These are phyloP conservation scores for Rhodotorula mucilaginosa DNA, from an alignment of 1,284 basidiomycete species.

Conservation along the genomic window DNA sequence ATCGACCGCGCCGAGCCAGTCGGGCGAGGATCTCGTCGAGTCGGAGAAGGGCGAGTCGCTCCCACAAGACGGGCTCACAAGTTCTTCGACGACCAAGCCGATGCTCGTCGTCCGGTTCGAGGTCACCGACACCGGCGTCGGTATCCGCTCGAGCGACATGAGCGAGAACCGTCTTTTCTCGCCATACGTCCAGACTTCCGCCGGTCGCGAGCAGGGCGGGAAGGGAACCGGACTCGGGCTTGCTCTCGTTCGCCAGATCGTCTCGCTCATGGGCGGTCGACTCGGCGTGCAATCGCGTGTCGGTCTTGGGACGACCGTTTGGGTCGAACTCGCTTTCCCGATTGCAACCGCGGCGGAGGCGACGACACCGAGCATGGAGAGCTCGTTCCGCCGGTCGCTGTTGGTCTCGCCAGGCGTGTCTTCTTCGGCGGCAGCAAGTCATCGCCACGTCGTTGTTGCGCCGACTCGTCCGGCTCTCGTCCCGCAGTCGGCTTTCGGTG, in stretches of 20 bases:
- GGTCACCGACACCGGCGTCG: slow-evolving; percentile 74
- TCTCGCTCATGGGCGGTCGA: slow-evolving; percentile 75
- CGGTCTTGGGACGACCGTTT: slow-evolving; percentile 60
- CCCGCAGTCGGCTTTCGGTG: too few species aligned
- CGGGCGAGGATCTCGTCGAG: not conserved
- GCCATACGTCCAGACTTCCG: slow-evolving; percentile 50
- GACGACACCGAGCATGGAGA: too few species aligned
- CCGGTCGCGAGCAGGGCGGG: slow-evolving; percentile 68
- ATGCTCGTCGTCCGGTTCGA: slow-evolving; percentile 67
- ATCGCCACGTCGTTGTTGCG: too few species aligned
- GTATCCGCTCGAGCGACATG: slow-evolving; percentile 69
- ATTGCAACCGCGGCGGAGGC: slow-evolving; percentile 12
- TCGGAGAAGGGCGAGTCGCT: slow-evolving; percentile 4
- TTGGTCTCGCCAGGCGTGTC: not conserved
- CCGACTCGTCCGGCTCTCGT: too few species aligned
- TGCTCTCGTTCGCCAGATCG: slow-evolving; percentile 81
- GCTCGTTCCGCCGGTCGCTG: not conserved
- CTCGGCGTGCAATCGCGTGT: slow-evolving; percentile 58
- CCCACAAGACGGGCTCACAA: slow-evolving; percentile 26
- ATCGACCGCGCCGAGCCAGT: not conserved
- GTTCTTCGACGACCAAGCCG: slow-evolving; percentile 35
- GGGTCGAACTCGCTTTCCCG: slow-evolving; percentile 64
- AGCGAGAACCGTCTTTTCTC: slow-evolving; percentile 54
- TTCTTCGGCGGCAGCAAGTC: too few species aligned
- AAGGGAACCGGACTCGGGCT: slow-evolving; percentile 56